phyloP scores from a whole-genome alignment of 2,329 filamentous ascomycete species.

The Calonectria crousiana region DNA sequence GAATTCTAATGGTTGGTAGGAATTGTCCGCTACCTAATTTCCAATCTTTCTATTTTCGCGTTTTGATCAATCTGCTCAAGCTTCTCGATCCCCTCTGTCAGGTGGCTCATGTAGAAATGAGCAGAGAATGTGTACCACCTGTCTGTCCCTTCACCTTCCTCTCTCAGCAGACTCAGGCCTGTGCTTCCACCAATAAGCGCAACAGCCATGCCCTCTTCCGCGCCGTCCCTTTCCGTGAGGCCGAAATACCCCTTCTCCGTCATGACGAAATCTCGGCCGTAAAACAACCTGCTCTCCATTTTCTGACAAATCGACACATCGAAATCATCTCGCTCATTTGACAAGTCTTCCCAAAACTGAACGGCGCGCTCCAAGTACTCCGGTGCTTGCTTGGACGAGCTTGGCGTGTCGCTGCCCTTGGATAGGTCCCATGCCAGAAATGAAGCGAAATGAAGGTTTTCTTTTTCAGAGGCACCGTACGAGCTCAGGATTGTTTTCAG shows the following conservation, averaged over 20 bases:
- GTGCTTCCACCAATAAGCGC: background rate
- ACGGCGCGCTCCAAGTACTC: background rate
- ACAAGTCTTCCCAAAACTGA: background rate
- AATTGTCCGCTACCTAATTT: background rate
- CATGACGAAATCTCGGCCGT: background rate
- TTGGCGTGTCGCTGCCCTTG: background rate
- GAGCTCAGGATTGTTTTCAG: background rate
- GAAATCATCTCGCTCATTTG: background rate
- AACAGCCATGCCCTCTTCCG: background rate
- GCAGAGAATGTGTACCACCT: background rate
- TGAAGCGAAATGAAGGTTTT: background rate
- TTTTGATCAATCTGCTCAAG: background rate
- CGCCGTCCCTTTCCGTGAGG: background rate
- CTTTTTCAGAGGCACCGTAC: background rate
- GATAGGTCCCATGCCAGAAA: slow-evolving; percentile 1
- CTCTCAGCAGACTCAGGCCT: background rate
- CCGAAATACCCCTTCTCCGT: slow-evolving; percentile 1
- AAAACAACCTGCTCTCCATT: background rate
- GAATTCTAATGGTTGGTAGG: background rate
- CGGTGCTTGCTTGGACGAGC: background rate
- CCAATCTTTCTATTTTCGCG: background rate
- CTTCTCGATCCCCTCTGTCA: background rate
- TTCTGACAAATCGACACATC: background rate
- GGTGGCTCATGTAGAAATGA: background rate
- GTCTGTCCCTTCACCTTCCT: background rate